Conservation (phyloP, 768 basidiomycete species). For the Mycena amicta region DNA sequence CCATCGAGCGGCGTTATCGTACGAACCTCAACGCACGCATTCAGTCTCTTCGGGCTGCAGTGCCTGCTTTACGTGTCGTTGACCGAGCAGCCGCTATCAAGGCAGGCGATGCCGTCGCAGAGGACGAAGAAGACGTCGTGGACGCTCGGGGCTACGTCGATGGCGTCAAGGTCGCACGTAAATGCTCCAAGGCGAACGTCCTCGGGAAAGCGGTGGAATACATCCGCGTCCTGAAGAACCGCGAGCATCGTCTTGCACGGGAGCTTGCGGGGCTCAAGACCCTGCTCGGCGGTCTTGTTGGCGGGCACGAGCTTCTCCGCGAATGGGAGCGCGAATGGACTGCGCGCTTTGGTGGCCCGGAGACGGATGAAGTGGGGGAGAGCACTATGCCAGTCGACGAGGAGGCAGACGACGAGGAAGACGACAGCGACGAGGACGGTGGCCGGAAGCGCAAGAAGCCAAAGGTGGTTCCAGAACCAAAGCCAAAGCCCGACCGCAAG, state of each 20-base stretch:
- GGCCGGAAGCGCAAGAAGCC: slow-evolving; percentile 65
- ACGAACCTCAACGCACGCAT: slow-evolving; percentile 89
- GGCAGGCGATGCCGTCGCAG: slow-evolving; percentile 34
- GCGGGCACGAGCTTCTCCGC: slow-evolving; percentile 67
- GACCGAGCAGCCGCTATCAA: slow-evolving; percentile 37
- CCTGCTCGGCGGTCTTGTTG: slow-evolving; percentile 70
- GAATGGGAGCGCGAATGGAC: slow-evolving; percentile 82
- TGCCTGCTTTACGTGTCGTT: slow-evolving; percentile 77
- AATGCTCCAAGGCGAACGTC: slow-evolving; percentile 89
- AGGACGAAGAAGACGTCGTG: slow-evolving; percentile 55
- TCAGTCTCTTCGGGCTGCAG: slow-evolving; percentile 75
- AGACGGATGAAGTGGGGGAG: slow-evolving; percentile 67
- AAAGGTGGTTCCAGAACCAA: slow-evolving; percentile 46
- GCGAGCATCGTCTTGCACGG: slow-evolving; percentile 68
- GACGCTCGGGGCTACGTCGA: slow-evolving; percentile 87
- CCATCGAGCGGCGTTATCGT: slow-evolving; percentile 85
- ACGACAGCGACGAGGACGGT: slow-evolving; percentile 48
- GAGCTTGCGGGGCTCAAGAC: slow-evolving; percentile 78
- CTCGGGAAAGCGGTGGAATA: slow-evolving; percentile 91
- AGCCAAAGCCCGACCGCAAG: slow-evolving; percentile 50
- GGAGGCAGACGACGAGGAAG: slow-evolving; percentile 58
- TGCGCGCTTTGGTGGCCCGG: slow-evolving; percentile 74
- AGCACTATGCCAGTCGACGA: slow-evolving; percentile 54
- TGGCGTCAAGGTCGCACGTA: slow-evolving; percentile 89
- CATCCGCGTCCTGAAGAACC: slow-evolving; percentile 82